Conservation (phyloP, 805 yeast species). For the Maudiozyma pseudohumilis region DNA sequence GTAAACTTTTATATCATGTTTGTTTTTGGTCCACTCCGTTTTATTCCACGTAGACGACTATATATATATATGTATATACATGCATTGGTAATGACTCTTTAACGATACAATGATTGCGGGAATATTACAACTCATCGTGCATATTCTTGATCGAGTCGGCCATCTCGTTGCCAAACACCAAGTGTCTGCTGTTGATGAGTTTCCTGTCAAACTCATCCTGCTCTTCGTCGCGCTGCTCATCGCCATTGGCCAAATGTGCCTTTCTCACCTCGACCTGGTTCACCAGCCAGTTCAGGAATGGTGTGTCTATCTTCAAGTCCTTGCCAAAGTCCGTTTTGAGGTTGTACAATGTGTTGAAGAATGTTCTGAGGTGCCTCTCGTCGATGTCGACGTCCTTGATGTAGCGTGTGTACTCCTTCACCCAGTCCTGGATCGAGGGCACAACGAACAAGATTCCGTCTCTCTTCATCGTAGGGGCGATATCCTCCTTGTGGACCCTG, state of each 20-base stretch:
- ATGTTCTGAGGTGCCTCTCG: constrained; percentile 34
- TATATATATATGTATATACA: background rate
- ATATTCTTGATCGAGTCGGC: constrained; percentile 49
- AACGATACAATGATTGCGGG: background rate
- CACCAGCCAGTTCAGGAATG: constrained; percentile 58
- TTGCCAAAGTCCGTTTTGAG: constrained; percentile 27
- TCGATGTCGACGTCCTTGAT: constrained; percentile 23
- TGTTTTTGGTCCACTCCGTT: background rate
- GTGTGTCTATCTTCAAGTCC: constrained; percentile 28
- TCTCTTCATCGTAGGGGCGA: constrained; percentile 8
- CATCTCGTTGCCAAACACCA: constrained; percentile 67
- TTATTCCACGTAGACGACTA: background rate
- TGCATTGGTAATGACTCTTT: background rate
- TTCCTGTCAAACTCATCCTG: constrained; percentile 31
- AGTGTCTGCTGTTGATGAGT: constrained; percentile 44
- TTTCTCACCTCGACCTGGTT: constrained; percentile 32
- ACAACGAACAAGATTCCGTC: constrained; percentile 5
- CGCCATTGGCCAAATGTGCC: constrained; percentile 15
- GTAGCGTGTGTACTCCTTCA: constrained; percentile 17
- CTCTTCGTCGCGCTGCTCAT: constrained; percentile 25
- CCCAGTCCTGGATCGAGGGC: constrained; percentile 19
- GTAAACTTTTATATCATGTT: background rate
- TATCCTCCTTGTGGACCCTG: constrained; percentile 3
- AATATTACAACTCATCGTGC: constrained; percentile 8
- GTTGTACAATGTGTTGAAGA: constrained; percentile 33